Percentiles rank a stretch among this genome's conserved stretches.
Conservation (phyloP, 208 protist genomes). For the Acanthamoeba healyi region DNA sequence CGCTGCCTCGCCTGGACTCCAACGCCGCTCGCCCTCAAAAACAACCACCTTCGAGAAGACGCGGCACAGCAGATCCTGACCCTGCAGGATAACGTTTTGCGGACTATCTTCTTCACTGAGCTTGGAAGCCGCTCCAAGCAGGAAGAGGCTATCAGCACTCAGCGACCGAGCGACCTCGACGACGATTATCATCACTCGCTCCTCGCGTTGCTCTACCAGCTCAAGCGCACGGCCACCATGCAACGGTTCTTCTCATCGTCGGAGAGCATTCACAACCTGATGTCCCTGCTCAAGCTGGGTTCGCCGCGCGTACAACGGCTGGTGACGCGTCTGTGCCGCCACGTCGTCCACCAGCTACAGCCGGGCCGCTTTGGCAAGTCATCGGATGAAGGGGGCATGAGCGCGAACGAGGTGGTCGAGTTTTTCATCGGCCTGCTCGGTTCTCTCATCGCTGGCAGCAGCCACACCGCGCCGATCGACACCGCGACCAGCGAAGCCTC, state of each 20-base stretch:
- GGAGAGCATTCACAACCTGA: constrained; percentile 43
- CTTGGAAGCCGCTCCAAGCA: background rate
- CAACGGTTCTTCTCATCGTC: constrained; percentile 36
- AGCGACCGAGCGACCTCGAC: constrained; percentile 2
- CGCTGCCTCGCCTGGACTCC: constrained; percentile 42
- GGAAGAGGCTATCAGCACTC: background rate
- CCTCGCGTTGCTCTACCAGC: constrained; percentile 40
- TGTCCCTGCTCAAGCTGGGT: constrained; percentile 28
- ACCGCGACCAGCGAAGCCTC: background rate
- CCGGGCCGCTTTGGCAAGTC: constrained; percentile 1
- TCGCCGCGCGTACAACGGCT: constrained; percentile 61
- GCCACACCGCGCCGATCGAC: background rate
- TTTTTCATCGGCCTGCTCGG: constrained; percentile 30
- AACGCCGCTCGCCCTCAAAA: background rate
- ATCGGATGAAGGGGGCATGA: background rate
- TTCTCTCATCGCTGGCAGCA: background rate
- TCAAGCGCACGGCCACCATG: constrained; percentile 43
- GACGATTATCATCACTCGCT: constrained; percentile 59
- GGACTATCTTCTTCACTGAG: constrained; percentile 12
- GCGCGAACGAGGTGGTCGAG: constrained; percentile 32
- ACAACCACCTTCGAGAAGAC: background rate
- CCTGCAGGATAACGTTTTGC: constrained; percentile 18
- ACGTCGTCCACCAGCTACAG: constrained; percentile 24
- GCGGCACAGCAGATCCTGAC: background rate
- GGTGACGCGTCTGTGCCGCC: constrained; percentile 6